Conservation (phyloP, 1,284 basidiomycete genomes). For the Cutaneotrichosporon cyanovorans region DNA sequence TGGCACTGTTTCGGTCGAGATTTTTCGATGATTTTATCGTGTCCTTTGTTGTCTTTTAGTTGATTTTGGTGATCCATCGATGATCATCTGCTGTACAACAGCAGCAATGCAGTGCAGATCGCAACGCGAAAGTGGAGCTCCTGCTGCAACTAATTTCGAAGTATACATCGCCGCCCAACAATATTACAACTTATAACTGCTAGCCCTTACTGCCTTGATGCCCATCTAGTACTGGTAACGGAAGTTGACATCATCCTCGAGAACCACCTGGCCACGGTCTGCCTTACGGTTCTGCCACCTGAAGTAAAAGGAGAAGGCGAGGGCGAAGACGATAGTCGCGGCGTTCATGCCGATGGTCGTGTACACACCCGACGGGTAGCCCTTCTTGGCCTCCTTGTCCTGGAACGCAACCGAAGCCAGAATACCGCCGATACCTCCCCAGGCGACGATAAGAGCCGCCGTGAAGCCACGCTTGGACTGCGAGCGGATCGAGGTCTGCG, state of each 20-base stretch:
- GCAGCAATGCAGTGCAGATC: too few relatives aligned
- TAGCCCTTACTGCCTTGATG: too few relatives aligned
- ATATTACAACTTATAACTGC: too few relatives aligned
- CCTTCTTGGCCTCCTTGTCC: constrained; percentile 7
- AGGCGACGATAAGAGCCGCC: constrained; percentile 44
- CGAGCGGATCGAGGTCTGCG: constrained; percentile 45
- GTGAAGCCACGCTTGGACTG: constrained; percentile 44
- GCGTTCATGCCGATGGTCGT: constrained; percentile 24
- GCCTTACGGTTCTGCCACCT: constrained; percentile 11
- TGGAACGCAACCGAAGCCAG: constrained; percentile 12
- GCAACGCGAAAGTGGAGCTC: too few relatives aligned
- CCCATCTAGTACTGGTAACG: constrained; percentile 8
- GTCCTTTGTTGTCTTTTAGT: too few relatives aligned
- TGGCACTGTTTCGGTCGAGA: too few relatives aligned
- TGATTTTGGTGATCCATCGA: too few relatives aligned
- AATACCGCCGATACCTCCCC: constrained; percentile 48
- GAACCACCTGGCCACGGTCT: constrained; percentile 11
- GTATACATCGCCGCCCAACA: too few relatives aligned
- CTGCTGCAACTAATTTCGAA: too few relatives aligned
- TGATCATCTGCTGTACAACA: too few relatives aligned
- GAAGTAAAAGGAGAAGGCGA: constrained; percentile 7
- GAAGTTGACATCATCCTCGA: constrained; percentile 13
- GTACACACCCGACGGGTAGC: constrained; percentile 17
- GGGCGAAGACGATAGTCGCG: not conserved
- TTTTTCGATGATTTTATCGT: too few relatives aligned